These are phyloP conservation scores for Talaromyces thailandensis DNA, from an alignment of 495 filamentous ascomycete species.

Conservation along the genomic window DNA sequence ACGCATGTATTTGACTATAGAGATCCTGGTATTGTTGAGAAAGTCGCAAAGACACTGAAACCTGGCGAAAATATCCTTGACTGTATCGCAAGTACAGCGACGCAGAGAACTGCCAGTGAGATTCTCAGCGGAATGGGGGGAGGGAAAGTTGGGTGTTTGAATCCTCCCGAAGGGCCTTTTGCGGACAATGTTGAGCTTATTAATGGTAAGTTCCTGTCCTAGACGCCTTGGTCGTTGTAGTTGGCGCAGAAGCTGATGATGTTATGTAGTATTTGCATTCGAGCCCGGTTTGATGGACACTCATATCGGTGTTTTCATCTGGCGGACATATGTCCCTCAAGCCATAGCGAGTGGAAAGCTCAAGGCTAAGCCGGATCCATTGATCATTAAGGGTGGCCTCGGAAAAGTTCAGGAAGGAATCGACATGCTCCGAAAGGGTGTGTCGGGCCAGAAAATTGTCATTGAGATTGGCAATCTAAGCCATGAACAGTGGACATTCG, in stretches of 20 bases:
- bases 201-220: not conserved
- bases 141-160: not conserved
- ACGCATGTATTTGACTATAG: slow-evolving; percentile 47
- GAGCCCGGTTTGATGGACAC: not conserved
- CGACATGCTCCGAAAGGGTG: slow-evolving; percentile 26
- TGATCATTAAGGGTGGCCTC: slow-evolving; percentile 27
- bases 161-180: slow-evolving; percentile 8
- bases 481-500: no score
- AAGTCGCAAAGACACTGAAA: not conserved
- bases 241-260: not conserved
- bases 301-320: slow-evolving; percentile 20
- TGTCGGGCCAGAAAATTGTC: slow-evolving; percentile 38
- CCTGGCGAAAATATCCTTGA: not conserved
- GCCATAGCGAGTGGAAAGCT: slow-evolving; percentile 18
- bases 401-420: slow-evolving; percentile 32
- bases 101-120: not conserved
- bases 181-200: not conserved
- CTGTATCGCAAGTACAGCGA: not conserved
- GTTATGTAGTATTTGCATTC: slow-evolving; percentile 6
- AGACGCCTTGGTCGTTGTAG: not conserved
- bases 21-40: slow-evolving; percentile 21
- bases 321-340: slow-evolving; percentile 18
- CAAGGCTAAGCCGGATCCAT: slow-evolving; percentile 19
- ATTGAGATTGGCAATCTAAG: slow-evolving; percentile 12
- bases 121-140: not conserved